Percentiles rank a stretch among this genome's conserved stretches.
Conservation (phyloP, 2,329 filamentous ascomycete genomes). For the Aspergillus puulaauensis region DNA sequence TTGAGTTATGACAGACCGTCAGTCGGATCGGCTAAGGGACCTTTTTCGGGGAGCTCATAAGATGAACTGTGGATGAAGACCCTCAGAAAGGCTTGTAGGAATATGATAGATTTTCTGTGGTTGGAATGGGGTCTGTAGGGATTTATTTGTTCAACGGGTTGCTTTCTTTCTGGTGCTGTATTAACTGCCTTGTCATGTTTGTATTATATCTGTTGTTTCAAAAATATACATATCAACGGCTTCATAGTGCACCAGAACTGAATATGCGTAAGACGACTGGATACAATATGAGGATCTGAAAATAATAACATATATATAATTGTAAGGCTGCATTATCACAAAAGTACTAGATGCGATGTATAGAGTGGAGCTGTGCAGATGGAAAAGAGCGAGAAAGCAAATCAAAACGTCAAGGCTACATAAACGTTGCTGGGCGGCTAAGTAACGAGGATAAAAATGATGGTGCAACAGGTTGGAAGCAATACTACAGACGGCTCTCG, state of each 20-base stretch:
- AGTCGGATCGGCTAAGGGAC: slow-evolving; percentile 17
- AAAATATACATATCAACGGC: slow-evolving; percentile 6
- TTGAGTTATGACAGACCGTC: slow-evolving; percentile 36
- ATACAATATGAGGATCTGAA: too few species aligned
- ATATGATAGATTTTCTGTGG: neutral
- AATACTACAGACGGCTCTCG: slow-evolving; percentile 71
- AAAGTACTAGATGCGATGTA: neutral
- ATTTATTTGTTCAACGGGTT: neutral
- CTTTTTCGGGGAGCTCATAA: slow-evolving; percentile 15
- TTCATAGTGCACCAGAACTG: neutral
- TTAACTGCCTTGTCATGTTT: slow-evolving; percentile 8
- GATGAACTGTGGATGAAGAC: neutral
- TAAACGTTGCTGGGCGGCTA: neutral
- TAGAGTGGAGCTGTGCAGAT: neutral
- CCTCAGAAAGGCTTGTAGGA: neutral
- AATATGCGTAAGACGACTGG: neutral
- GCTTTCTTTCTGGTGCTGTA: slow-evolving; percentile 5
- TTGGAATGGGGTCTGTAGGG: neutral
- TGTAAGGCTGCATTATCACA: neutral
- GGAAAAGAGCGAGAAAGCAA: neutral
- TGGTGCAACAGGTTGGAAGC: neutral
- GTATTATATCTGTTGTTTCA: slow-evolving; percentile 5
- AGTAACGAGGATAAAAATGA: neutral
- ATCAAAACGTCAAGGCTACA: neutral
- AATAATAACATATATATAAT: neutral